Base-by-base conservation (phyloP, 352 stramenopile genomes). In the Globisporangium solare region DNA sequence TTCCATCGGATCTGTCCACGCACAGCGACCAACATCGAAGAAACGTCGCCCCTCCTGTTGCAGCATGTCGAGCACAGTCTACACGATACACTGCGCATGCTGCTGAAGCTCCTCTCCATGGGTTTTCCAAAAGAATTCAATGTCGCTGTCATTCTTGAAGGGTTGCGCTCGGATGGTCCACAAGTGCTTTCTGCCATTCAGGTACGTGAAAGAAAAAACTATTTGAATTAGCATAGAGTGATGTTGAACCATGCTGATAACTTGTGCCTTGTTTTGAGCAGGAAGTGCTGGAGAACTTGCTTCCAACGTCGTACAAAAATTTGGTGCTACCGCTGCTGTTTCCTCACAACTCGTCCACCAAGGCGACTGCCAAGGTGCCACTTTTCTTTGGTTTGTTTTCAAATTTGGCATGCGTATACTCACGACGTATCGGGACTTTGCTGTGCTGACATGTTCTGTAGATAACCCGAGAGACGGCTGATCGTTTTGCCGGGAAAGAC, bases 111-210 rank as follows among this genome's bases (percentile, higher is more conserved):
- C 4, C 64, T 92, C 0, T 89, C 85, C 3, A 88, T 80, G 6
- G 80, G 78, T 20, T 95, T 95, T 24, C 85, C 85, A 10, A 84
- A 83, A 48, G 81, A 89, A 24, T 95, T 95, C 49, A 86, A 89
- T 51, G 77, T 95, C 10, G 57, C 74, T 18, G 83, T 95, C 8
- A 88, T 95, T 57, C 49, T 95, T 4, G 83, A 95, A 67, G 83
- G 83, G 0, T 51, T 95, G 6, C 67, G 86, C 43, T 92, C 85
- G 1, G 77, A 95, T 60, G 59, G 81, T 2, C 58, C 60, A 0
- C 75, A 95, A 79, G 82, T 92, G 4, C 76, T 89, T 48, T 85
- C 79, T 11, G 84, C 84, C 1, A 90, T 94, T 22, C 81, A 88
- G 63, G 78, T 88, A 48, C 24, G 40, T 2, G 15, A 14, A 46